phyloP scores from a whole-genome alignment of 257 asterid genomes.

The Nyctanthes arbortristis region DNA sequence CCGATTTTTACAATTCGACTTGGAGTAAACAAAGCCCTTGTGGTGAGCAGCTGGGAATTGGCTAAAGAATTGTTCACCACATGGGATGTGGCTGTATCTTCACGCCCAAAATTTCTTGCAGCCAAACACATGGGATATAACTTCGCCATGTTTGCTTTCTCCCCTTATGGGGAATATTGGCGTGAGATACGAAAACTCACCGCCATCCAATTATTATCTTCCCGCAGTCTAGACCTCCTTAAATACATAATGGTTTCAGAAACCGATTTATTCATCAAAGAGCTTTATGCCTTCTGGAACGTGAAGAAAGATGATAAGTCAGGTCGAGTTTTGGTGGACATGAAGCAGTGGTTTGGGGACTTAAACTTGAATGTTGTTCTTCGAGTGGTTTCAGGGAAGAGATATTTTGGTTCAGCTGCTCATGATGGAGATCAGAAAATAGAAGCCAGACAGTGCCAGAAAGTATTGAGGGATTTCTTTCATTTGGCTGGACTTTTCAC shows the following conservation, averaged over 20 bases:
- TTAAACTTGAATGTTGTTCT: conserved; percentile 22
- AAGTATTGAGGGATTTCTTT: conserved; percentile 19
- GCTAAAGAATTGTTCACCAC: conserved; percentile 22
- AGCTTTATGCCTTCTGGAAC: conserved; percentile 6
- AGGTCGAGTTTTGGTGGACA: neutral
- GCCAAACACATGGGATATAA: conserved; percentile 20
- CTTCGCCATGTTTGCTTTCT: conserved; percentile 24
- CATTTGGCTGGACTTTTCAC: conserved; percentile 6
- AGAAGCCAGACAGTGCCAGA: conserved; percentile 19
- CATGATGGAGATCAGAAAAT: neutral
- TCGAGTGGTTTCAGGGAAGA: conserved; percentile 23
- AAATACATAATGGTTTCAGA: conserved; percentile 17
- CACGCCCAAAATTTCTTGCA: conserved; percentile 16
- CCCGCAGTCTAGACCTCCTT: conserved; percentile 14
- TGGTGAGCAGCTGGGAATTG: conserved; percentile 14
- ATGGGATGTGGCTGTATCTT: conserved; percentile 1
- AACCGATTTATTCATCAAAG: conserved; percentile 10
- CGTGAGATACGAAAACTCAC: conserved; percentile 16
- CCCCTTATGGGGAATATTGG: conserved; percentile 30
- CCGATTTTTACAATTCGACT: conserved; percentile 20
- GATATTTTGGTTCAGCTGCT: conserved; percentile 1
- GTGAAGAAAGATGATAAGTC: neutral
- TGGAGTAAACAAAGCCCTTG: conserved; percentile 6
- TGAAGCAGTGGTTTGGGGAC: conserved; percentile 24
- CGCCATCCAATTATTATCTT: conserved; percentile 4